Evolutionary conservation across 768 basidiomycete species (phyloP), one percentile per base, ranked within the genome.

Genomic region (Tricholomella constricta): DNA sequence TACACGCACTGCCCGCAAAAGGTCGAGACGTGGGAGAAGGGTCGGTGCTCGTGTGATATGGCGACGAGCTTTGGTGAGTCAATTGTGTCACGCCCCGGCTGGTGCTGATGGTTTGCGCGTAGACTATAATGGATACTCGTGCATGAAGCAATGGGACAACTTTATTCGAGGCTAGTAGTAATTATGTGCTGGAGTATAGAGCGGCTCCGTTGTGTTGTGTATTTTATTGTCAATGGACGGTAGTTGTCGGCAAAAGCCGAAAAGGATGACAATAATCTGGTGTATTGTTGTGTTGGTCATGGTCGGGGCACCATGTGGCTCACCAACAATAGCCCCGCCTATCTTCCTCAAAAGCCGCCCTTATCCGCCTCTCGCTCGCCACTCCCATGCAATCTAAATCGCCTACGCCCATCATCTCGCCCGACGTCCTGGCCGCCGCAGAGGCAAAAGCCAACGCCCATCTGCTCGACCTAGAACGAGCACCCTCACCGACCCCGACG

Each of bases 1-100:
- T 91, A 85, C 72, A 82, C 83, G 53, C 87, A 88, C 56, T 88
- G 91, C 66, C 83, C 83, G 0, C 70, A 76, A 57, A 72, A 70
- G 2, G 70, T 72, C 5, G 62, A 69, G 19, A 54, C 65, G 14
- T 85, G 84, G 72, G 64, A 72, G 15, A 72, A 74, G 51, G 83
- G 82, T 0, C 77, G 77, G 58, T 91, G 89, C 63, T 80, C 79
- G 63, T 91, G 89, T 61, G 77, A 84, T 60, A 76, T 71, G 34
- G 58, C 57, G 22, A 74, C 80, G 42, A 87, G 82, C 61, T 88
- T 91, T 62, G 88, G 88, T 81, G 54, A 37, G 9, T 51, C 32
- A 14, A 14, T n/a, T 22, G 4, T 36, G 8, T 6, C 19, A 14
- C n/a, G 10, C 31, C 32, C 20, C 14, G 9, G n/a, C 3, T 17